A percentile compares a stretch with the other conserved stretches of the same genome.
Evolutionary conservation across 495 filamentous ascomycete species (phyloP).

Genomic region (Aspergillus carlsbadensis): DNA sequence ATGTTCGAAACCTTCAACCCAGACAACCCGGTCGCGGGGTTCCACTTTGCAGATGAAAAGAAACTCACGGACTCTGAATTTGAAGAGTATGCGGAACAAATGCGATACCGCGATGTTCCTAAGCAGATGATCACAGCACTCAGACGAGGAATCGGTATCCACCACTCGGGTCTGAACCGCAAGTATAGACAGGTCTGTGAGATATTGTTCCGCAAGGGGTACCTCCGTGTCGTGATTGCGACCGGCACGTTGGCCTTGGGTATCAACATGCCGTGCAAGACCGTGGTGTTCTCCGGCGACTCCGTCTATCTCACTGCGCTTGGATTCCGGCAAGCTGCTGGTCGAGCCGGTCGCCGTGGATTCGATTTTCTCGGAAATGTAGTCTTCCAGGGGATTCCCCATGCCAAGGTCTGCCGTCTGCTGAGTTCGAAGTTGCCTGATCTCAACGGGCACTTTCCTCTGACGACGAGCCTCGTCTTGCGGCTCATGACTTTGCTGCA

Average conservation of each 20-base stretch:
- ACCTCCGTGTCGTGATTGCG: constrained; percentile 68
- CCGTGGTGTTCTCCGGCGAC: constrained; percentile 74
- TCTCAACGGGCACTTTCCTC: constrained; percentile 74
- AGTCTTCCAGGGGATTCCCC: constrained; percentile 63
- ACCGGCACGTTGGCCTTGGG: constrained; percentile 75
- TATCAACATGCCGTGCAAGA: constrained; percentile 86
- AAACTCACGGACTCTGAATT: constrained; percentile 55
- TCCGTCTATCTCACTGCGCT: constrained; percentile 69
- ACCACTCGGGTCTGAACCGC: constrained; percentile 77
- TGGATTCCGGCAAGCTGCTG: constrained; percentile 73
- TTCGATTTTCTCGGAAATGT: constrained; percentile 82
- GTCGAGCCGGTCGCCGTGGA: constrained; percentile 74
- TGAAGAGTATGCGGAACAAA: constrained; percentile 38
- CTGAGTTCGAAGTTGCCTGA: constrained; percentile 70
- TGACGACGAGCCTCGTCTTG: constrained; percentile 70
- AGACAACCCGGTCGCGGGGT: constrained; percentile 56
- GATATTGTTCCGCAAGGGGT: constrained; percentile 69
- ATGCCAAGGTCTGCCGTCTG: constrained; percentile 56
- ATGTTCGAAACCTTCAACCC: constrained; percentile 64
- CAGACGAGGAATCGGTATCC: constrained; percentile 66
- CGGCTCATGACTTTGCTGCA: constrained; percentile 66
- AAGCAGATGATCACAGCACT: constrained; percentile 54
- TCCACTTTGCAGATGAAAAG: constrained; percentile 62
- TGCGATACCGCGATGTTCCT: constrained; percentile 44
- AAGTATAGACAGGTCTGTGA: constrained; percentile 64